A percentile compares a stretch with the other conserved stretches of the same genome.
These are phyloP conservation scores for Zygoascus bituminiphila DNA, from an alignment of 805 yeast species.

Conservation along the genomic window DNA sequence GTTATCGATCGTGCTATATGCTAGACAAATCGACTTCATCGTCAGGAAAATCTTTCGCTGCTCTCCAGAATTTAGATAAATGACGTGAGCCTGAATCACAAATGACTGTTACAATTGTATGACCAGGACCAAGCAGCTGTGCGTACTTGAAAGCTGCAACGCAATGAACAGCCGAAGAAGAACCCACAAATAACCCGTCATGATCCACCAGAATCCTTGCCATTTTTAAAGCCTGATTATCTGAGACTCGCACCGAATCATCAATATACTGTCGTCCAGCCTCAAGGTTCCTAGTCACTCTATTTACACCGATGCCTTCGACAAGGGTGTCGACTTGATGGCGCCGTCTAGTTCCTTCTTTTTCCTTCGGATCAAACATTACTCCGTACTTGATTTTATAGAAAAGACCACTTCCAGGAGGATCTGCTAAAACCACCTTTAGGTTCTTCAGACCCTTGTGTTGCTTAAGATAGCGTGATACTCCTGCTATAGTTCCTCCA, in stretches of 20 bases:
- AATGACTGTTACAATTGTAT: conserved; percentile 70
- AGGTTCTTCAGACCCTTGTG: conserved; percentile 29
- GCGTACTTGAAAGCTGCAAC: conserved; percentile 75
- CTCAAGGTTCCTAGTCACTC: conserved; percentile 74
- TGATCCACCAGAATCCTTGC: conserved; percentile 71
- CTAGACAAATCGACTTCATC: conserved; percentile 1
- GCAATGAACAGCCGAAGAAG: conserved; percentile 89
- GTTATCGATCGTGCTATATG: not conserved
- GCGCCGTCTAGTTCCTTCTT: conserved; percentile 86
- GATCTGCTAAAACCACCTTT: conserved; percentile 73
- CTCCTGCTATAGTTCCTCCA: conserved; percentile 96
- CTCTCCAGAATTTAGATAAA: conserved; percentile 84
- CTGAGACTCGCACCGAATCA: conserved; percentile 71
- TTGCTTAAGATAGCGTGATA: conserved; percentile 62
- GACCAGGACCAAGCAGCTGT: conserved; percentile 44
- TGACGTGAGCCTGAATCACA: conserved; percentile 93
- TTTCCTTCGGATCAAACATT: conserved; percentile 83
- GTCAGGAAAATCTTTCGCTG: conserved; percentile 8
- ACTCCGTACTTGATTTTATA: conserved; percentile 84
- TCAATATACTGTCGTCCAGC: conserved; percentile 66
- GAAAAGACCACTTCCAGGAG: conserved; percentile 89
- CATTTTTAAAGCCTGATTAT: conserved; percentile 77
- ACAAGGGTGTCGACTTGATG: conserved; percentile 94
- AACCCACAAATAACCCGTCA: conserved; percentile 89
- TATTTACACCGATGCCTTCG: conserved; percentile 88